Evolutionary conservation across 495 filamentous ascomycete genomes (phyloP), one percentile per base, ranked within the genome.

Genomic region (Beverwykella pulmonaria): DNA sequence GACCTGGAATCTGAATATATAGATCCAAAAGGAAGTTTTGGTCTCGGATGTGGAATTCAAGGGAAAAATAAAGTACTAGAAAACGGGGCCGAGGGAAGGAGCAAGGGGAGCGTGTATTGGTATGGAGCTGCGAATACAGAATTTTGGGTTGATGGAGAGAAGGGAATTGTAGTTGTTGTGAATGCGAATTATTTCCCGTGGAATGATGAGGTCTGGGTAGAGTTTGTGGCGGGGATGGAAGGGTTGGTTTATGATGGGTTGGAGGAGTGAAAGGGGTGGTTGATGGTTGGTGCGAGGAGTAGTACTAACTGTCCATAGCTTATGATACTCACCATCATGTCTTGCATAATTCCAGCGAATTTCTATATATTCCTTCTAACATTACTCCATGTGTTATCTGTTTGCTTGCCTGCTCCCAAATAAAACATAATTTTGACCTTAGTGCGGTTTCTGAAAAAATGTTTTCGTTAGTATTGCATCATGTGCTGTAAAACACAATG

Each of bases 121-220:
- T 67, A 54, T 61, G 63, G 63, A 6, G 63, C 63, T 54, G 63
- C 63, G n/a, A 67, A 67, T 39, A 67, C 47, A 12, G 63, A 67
- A 47, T 67, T 54, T 39, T 61, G 48, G 63, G 32, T 67, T 6
- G 56, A 67, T 61, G 32, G 47, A 12, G 63, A 67, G 36, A 67
- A 54, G 48, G 63, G 63, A 15, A 26, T 67, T 47, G 63, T 61
- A 0, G 63, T 67, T 27, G 6, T 67, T 44, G 48, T 56, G 30
- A 39, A 61, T 12, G 56, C 36, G 56, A 61, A 66, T 54, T 60
- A 66, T 25, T 47, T 67, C 26, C 56, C 56, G 56, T 55, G 55
- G 56, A 67, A 67, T 61, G 57, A 61, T 53, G 49, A 20, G 34
- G 49, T 6, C 1, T 67, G 63, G 63, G 2, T 36, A 20, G 20